Evolutionary conservation across 768 basidiomycete species (phyloP), one percentile per base, ranked within the genome.

Genomic region (Ephemerocybe angulata): DNA sequence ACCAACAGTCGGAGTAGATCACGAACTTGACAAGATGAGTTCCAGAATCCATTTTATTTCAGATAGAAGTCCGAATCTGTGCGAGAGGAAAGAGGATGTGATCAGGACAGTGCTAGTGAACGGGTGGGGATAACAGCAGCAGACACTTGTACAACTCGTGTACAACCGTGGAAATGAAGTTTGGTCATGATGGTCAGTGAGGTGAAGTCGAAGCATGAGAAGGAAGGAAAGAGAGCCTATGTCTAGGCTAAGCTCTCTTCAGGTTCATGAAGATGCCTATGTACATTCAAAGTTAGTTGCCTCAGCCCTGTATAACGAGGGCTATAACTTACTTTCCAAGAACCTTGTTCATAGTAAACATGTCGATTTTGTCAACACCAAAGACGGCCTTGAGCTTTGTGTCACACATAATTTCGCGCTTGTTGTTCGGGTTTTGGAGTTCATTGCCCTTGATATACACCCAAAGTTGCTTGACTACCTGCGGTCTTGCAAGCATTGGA

Each of bases 281-380:
- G 53, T 4, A 17, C n/a, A 19, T 25, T n/a, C 35, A 46, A 17
- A 44, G 19, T 27, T 33, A 10, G 43, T 28, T 41, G 7, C 33
- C 8, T 41, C 7, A n/a, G n/a, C n/a, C n/a, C n/a, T 8, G 5
- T 13, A n/a, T 10, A n/a, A 41, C 10, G 15, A 6, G 5, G 38
- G 53, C 17, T 40, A 35, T 33, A 6, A 72, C 80, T 67, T 62
- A 93, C 88, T 86, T 76, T 66, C 88, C 88, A 54, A 96, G 73
- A 25, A 87, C 79, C 70, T 95, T 93, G 78, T 95, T 96, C 93
- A 96, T 96, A 60, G 78, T 84, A 74, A 96, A 95, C 92, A 95
- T 95, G 70, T 91, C 85, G 54, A 97, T 83, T 67, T 84, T 88
- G 59, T 92, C 88, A 12, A 82, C 79, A 54, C 80, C 81, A 68